These are phyloP conservation scores for Trichoderma asperelloides DNA, from an alignment of 495 filamentous ascomycete species.

Conservation along the genomic window DNA sequence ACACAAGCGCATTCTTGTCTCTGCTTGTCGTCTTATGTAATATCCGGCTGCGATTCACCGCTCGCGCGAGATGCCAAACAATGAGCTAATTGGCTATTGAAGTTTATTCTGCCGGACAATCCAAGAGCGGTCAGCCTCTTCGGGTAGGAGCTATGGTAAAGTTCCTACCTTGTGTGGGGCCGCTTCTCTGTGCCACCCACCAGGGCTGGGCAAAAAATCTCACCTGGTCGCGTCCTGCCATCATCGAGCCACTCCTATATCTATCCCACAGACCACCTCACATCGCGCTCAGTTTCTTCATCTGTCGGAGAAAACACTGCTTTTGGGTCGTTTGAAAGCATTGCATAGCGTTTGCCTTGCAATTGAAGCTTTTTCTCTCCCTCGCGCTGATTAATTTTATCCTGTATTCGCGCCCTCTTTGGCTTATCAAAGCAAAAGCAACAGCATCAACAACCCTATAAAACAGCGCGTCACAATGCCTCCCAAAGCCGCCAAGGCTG, in stretches of 20 bases:
- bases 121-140: not conserved
- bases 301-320: not conserved
- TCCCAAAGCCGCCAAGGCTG: constrained; percentile 10
- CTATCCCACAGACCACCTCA: not conserved
- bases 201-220: constrained; percentile 8
- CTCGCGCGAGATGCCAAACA: not conserved
- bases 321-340: not conserved
- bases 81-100: not conserved
- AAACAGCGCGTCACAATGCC: constrained; percentile 14
- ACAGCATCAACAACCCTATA: not conserved
- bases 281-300: not conserved
- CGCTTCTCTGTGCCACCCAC: constrained; percentile 5
- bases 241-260: not conserved
- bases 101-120: not conserved
- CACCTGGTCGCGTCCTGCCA: constrained; percentile 7
- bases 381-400: not conserved
- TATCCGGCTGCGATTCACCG: not conserved
- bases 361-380: not conserved
- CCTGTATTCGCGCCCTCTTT: not conserved
- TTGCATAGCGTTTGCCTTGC: not conserved
- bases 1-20: not conserved
- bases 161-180: constrained; percentile 7
- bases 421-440: constrained; percentile 5
- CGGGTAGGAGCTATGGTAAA: not conserved
- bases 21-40: not conserved